Percentiles rank a stretch among this genome's conserved stretches.
Conservation (phyloP, 176 grass and related monocot species). For the Pontederia crassipes region DNA sequence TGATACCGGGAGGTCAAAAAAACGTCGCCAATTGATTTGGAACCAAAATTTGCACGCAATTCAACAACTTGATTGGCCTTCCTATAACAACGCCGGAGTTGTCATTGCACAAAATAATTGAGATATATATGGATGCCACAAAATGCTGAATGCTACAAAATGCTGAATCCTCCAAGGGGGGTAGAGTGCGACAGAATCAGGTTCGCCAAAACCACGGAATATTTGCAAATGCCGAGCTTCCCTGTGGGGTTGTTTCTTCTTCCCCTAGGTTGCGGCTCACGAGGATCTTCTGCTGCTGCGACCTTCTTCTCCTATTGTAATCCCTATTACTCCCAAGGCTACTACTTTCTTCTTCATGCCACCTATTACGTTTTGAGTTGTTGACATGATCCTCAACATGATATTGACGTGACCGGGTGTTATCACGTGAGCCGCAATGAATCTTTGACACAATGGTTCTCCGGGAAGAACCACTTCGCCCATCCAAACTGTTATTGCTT, state of each 20-base stretch:
- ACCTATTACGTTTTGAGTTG: not conserved
- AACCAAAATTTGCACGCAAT: no score
- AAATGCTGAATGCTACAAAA: no score
- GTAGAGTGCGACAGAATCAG: no score
- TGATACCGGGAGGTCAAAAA: no score
- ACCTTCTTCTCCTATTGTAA: not conserved
- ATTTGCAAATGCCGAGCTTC: not conserved
- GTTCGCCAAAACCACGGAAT: no score
- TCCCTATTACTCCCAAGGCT: slow-evolving; percentile 3
- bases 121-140: no score
- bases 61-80: no score
- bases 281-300: slow-evolving; percentile 4
- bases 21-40: no score
- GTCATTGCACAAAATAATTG: no score
- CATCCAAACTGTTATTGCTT: not conserved
- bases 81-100: no score
- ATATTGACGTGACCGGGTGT: not conserved
- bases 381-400: not conserved
- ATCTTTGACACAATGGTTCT: not conserved
- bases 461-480: not conserved
- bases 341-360: not conserved
- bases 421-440: not conserved
- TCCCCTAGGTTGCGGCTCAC: not conserved
- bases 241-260: not conserved
- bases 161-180: no score